phyloP scores from a whole-genome alignment of 371 early-diverging fungal species.

The Coemansia sp. region DNA sequence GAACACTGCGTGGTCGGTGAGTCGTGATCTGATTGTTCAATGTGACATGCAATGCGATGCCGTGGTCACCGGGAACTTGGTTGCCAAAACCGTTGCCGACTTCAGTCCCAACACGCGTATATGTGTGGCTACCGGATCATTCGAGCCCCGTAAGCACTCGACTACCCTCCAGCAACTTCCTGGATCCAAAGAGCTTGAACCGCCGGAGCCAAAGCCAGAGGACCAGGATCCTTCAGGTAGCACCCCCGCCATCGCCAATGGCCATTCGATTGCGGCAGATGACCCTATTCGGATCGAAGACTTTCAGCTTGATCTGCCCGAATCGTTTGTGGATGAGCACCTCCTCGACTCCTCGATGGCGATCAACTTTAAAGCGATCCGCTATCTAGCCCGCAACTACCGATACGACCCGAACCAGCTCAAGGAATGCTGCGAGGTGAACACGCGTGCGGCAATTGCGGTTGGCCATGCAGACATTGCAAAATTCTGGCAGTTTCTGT shows the following conservation, averaged over 20 bases:
- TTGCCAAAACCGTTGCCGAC: constrained; percentile 26
- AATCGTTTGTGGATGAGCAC: constrained; percentile 47
- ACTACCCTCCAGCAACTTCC: background rate
- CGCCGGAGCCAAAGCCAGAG: background rate
- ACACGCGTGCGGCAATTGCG: constrained; percentile 19
- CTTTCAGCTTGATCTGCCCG: constrained; percentile 31
- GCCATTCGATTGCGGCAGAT: background rate
- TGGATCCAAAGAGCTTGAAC: background rate
- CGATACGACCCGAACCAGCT: constrained; percentile 38
- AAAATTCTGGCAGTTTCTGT: constrained; percentile 47
- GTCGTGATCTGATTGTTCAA: constrained; percentile 33
- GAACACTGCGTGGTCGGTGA: constrained; percentile 38
- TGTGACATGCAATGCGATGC: constrained; percentile 44
- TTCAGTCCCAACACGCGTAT: constrained; percentile 27
- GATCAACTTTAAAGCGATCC: constrained; percentile 16
- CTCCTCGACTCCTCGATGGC: constrained; percentile 20
- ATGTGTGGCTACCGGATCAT: constrained; percentile 28
- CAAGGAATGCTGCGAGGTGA: constrained; percentile 38
- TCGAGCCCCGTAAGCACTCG: background rate
- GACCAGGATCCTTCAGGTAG: background rate
- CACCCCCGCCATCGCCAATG: background rate
- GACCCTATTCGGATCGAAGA: background rate
- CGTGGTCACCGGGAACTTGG: constrained; percentile 27
- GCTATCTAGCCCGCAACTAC: constrained; percentile 37
- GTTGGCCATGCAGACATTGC: constrained; percentile 28